These are phyloP conservation scores for Tolypocladium capitatum DNA, from an alignment of 2,329 filamentous ascomycete genomes.

Conservation along the genomic window DNA sequence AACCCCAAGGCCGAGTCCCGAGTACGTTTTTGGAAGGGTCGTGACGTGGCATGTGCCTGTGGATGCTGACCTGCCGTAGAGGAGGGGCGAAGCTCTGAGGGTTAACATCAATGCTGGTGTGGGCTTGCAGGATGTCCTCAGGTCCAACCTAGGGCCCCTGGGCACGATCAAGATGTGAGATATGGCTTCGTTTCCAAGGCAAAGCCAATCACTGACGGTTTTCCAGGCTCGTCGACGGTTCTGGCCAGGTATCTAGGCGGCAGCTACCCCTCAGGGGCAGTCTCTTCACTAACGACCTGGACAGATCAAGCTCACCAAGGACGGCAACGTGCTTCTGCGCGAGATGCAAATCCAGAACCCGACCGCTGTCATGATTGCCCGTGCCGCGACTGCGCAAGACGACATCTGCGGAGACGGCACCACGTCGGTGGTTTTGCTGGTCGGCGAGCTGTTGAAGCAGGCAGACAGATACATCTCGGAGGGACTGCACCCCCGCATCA, in stretches of 20 bases:
- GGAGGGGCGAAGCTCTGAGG: slow-evolving; percentile 88
- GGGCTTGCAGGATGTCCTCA: slow-evolving; percentile 84
- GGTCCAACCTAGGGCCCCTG: slow-evolving; percentile 86
- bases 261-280: slow-evolving; percentile 13
- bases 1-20: slow-evolving; percentile 98
- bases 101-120: slow-evolving; percentile 97
- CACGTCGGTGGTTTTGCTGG: slow-evolving; percentile 86
- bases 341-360: slow-evolving; percentile 97
- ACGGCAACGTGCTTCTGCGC: slow-evolving; percentile 74
- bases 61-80: slow-evolving; percentile 35
- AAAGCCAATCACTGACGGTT: slow-evolving; percentile 12
- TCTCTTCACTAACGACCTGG: slow-evolving; percentile 13
- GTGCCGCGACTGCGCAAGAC: slow-evolving; percentile 90
- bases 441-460: slow-evolving; percentile 95
- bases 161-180: slow-evolving; percentile 90
- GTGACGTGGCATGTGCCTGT: slow-evolving; percentile 6
- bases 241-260: slow-evolving; percentile 43
- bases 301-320: slow-evolving; percentile 97
- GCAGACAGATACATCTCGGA: slow-evolving; percentile 92
- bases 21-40: slow-evolving; percentile 39
- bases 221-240: slow-evolving; percentile 52
- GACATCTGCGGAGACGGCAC: slow-evolving; percentile 98
- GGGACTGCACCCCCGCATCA: slow-evolving; percentile 90
- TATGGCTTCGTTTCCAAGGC: not conserved
- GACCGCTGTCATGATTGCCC: slow-evolving; percentile 74